Base-by-base conservation (phyloP, 2,329 filamentous ascomycete genomes). In the Blastomyces parvus region DNA sequence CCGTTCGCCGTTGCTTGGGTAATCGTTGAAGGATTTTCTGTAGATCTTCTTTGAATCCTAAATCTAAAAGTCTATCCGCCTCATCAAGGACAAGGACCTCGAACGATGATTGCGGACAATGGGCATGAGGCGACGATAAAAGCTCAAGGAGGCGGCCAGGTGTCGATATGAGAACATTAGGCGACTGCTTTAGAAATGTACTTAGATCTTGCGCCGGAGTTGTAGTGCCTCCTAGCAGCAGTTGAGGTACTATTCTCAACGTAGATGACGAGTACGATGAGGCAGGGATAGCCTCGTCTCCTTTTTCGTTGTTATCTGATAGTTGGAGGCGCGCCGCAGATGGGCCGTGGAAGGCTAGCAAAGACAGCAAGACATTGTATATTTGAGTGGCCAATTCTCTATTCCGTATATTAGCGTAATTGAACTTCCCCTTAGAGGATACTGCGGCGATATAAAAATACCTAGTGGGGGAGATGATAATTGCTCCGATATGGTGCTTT, bases 21-120 rank as follows among this genome's bases (percentile, higher is more conserved):
- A 99, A 78, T 19, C 89, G 84, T 0, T 86, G 85, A 27, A 99
- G 79, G 50, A 97, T 96, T 62, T 86, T 89, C 69, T 94, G 90
- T 36, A 99, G 77, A 68, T 96, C 91, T 63, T 90, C 87, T 74
- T 95, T 94, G 77, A 99, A 97, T 6, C 95, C 94, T 27, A 97
- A 82, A 76, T 99, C 94, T 13, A 99, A 81, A 33, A 99, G 79
- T 64, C 94, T 84, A 75, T 99, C 94, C 59, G 93, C 94, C 78
- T 99, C 94, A 72, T 99, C 94, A 44, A 99, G 83, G 3, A 99
- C 89, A 13, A 99, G 84, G 59, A 91, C 86, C 74, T 99, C 93
- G 68, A 99, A 97, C 0, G 90, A 90, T 0, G 90, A 91, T 65
- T 93, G 88, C 0, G 90, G 87, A 69, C 90, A 92, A 73, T 95